Percentiles rank a stretch among this genome's conserved stretches.
These are phyloP conservation scores for Coprinopsis marcescibilis DNA, from an alignment of 768 basidiomycete species.

Conservation along the genomic window DNA sequence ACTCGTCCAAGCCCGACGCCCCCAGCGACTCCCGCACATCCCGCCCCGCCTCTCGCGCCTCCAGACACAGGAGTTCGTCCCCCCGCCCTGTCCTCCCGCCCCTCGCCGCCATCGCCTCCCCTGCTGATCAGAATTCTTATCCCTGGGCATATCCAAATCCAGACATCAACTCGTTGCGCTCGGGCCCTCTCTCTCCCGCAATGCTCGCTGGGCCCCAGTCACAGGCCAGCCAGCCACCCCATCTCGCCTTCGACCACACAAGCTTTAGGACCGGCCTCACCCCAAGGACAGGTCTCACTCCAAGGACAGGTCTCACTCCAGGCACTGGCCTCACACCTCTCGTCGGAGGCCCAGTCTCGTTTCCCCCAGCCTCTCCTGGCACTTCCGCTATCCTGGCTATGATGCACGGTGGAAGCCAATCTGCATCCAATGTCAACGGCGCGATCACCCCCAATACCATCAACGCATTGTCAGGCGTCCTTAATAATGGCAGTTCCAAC, in stretches of 20 bases:
- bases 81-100: slow-evolving; percentile 80
- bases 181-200: slow-evolving; percentile 92
- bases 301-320: slow-evolving; percentile 74
- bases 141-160: slow-evolving; percentile 59
- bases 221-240: slow-evolving; percentile 31
- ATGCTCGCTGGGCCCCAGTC: slow-evolving; percentile 86
- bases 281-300: slow-evolving; percentile 81
- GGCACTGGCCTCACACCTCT: slow-evolving; percentile 76
- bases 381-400: slow-evolving; percentile 58
- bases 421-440: slow-evolving; percentile 31
- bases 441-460: slow-evolving; percentile 74
- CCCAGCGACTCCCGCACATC: slow-evolving; percentile 19
- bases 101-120: slow-evolving; percentile 71
- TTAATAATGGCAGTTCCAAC: slow-evolving; percentile 48
- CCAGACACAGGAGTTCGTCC: slow-evolving; percentile 34
- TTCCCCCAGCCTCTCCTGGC: slow-evolving; percentile 57
- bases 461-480: slow-evolving; percentile 74
- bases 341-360: slow-evolving; percentile 65
- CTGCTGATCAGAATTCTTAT: slow-evolving; percentile 57
- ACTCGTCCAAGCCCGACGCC: slow-evolving; percentile 21
- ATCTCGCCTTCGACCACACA: slow-evolving; percentile 61
- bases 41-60: slow-evolving; percentile 23
- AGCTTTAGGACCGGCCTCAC: slow-evolving; percentile 84
- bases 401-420: slow-evolving; percentile 57
- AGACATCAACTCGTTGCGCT: slow-evolving; percentile 73